phyloP scores from a whole-genome alignment of 176 grass and related monocot species.

The Olyra latifolia region DNA sequence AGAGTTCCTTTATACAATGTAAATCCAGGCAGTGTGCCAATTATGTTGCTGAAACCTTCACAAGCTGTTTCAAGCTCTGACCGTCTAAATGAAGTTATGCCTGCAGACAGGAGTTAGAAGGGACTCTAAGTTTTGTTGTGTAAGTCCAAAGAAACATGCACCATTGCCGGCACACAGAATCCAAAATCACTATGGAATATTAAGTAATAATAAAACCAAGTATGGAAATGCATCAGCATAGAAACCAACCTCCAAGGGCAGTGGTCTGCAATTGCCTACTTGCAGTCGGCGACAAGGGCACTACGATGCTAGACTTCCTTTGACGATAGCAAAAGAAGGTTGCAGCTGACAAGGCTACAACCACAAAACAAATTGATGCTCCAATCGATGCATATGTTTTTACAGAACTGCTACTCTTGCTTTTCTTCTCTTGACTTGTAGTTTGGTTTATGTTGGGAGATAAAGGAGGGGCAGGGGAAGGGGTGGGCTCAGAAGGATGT shows the following conservation, averaged over 20 bases:
- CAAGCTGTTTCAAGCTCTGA: constrained; percentile 74
- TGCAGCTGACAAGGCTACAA: constrained; percentile 31
- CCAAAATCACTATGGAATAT: constrained; percentile 5
- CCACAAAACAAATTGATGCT: constrained; percentile 37
- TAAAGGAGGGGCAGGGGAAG: background rate
- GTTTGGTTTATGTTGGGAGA: background rate
- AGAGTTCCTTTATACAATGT: constrained; percentile 90
- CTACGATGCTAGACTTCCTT: constrained; percentile 52
- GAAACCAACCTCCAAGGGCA: constrained; percentile 53
- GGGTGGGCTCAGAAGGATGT: constrained; percentile 4
- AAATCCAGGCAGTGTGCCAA: constrained; percentile 53
- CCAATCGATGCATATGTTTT: constrained; percentile 42
- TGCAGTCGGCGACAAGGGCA: constrained; percentile 59
- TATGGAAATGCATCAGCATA: constrained; percentile 18
- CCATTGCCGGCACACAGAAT: background rate
- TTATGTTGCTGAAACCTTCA: constrained; percentile 90
- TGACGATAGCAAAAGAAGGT: constrained; percentile 42
- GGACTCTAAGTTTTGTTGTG: constrained; percentile 1
- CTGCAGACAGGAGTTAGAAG: constrained; percentile 42
- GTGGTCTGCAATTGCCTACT: constrained; percentile 57
- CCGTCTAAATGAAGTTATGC: constrained; percentile 54
- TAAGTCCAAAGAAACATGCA: background rate
- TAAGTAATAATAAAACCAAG: constrained; percentile 16
- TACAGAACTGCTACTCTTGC: background rate
- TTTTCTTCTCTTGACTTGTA: background rate